Conservation (phyloP, 805 yeast species). For the Metschnikowia drakensbergensis region DNA sequence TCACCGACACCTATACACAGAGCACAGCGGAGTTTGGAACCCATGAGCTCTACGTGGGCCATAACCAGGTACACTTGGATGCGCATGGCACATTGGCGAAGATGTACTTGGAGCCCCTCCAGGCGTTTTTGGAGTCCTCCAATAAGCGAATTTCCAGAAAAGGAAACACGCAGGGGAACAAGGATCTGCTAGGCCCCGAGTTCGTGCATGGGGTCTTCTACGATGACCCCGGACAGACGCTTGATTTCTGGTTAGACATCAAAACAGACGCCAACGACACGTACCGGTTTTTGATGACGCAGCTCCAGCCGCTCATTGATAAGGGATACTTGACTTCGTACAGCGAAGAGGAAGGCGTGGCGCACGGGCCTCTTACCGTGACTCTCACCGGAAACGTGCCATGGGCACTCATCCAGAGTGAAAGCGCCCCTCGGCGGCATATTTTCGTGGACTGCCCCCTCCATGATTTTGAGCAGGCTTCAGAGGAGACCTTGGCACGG, state of each 20-base stretch:
- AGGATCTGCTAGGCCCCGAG: slow-evolving; percentile 7
- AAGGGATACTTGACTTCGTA: slow-evolving; percentile 49
- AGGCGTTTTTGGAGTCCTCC: slow-evolving; percentile 43
- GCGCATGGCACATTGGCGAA: slow-evolving; percentile 43
- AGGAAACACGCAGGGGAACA: background rate
- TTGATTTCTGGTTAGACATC: slow-evolving; percentile 61
- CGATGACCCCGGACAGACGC: slow-evolving; percentile 47
- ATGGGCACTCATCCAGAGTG: slow-evolving; percentile 27
- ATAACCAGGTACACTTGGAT: slow-evolving; percentile 46
- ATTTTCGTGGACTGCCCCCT: slow-evolving; percentile 56
- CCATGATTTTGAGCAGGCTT: slow-evolving; percentile 21
- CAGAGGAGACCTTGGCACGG: slow-evolving; percentile 21
- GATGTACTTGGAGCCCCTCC: slow-evolving; percentile 54
- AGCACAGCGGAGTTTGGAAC: slow-evolving; percentile 19
- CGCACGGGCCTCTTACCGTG: slow-evolving; percentile 55
- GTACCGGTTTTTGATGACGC: slow-evolving; percentile 42
- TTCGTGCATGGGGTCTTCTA: slow-evolving; percentile 29
- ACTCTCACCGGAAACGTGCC: slow-evolving; percentile 69
- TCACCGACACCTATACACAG: slow-evolving; percentile 24
- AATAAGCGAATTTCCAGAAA: slow-evolving; percentile 30
- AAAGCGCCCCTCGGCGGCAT: slow-evolving; percentile 21
- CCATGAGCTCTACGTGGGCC: slow-evolving; percentile 57
- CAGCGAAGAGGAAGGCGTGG: slow-evolving; percentile 33
- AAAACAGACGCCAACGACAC: slow-evolving; percentile 52
- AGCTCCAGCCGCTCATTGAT: slow-evolving; percentile 46